Evolutionary conservation across 2,329 filamentous ascomycete species (phyloP).

Genomic region (Ophiostoma tasmaniense): DNA sequence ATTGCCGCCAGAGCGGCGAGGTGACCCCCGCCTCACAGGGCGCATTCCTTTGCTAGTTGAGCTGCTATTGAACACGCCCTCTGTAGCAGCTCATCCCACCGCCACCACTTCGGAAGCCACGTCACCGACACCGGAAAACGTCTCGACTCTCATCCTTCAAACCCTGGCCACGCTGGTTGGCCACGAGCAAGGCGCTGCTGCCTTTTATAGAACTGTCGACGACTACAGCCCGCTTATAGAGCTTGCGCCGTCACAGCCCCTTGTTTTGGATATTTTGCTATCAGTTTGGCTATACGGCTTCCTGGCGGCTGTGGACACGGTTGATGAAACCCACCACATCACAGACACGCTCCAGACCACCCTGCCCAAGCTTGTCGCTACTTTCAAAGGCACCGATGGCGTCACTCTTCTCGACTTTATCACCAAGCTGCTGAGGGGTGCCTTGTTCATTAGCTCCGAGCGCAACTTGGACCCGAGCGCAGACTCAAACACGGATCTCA

Average conservation of each 20-base stretch:
- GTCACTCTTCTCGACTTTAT: conserved; percentile 52
- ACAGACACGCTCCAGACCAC: conserved; percentile 37
- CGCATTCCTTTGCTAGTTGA: conserved; percentile 47
- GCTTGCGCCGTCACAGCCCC: conserved; percentile 44
- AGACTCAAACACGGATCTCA: conserved; percentile 22
- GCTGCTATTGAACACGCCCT: conserved; percentile 41
- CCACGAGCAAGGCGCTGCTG: conserved; percentile 40
- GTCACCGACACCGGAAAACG: conserved; percentile 30
- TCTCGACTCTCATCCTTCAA: conserved; percentile 45
- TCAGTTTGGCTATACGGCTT: conserved; percentile 46
- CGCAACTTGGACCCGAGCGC: conserved; percentile 22
- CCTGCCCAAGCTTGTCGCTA: conserved; percentile 41
- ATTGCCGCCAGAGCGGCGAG: conserved; percentile 40
- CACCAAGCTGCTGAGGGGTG: conserved; percentile 42
- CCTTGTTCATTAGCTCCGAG: conserved; percentile 1
- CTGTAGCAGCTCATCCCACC: not conserved
- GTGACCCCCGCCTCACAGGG: conserved; percentile 39
- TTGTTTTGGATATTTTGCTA: conserved; percentile 47
- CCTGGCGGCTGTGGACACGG: not conserved
- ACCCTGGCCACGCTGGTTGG: conserved; percentile 49
- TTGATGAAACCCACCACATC: conserved; percentile 21
- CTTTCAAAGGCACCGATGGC: conserved; percentile 51
- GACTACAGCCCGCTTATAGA: conserved; percentile 50
- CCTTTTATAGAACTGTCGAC: conserved; percentile 34
- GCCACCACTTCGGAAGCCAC: not conserved